Conservation (phyloP, 768 basidiomycete genomes). For the Leccinum barrowsii region DNA sequence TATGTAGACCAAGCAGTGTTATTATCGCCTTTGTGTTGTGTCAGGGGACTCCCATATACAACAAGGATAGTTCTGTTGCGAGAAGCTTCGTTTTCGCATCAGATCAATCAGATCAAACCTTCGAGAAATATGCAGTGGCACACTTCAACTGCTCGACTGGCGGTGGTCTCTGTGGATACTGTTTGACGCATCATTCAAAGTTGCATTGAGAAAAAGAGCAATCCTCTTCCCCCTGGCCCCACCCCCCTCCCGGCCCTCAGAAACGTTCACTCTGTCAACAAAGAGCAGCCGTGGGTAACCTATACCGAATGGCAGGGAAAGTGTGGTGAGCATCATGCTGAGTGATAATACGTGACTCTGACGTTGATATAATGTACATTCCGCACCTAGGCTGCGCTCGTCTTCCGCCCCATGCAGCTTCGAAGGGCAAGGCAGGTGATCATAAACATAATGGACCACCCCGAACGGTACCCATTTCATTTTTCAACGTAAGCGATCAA, state of each 20-base stretch:
- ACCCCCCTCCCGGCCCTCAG: neutral
- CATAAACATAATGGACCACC: constrained; percentile 8
- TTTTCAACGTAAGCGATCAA: neutral
- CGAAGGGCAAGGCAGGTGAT: constrained; percentile 9
- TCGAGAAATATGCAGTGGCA: too few species aligned
- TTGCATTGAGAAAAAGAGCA: too few species aligned
- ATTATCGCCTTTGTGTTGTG: too few species aligned
- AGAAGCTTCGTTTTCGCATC: neutral
- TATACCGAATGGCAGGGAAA: neutral
- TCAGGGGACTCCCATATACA: too few species aligned
- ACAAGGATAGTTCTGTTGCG: neutral
- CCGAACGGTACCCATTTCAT: neutral
- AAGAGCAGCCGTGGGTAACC: neutral
- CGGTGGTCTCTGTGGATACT: too few species aligned
- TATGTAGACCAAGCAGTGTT: too few species aligned
- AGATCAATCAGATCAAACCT: neutral
- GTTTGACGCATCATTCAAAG: too few species aligned
- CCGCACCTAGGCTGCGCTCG: neutral
- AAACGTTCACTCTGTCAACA: neutral
- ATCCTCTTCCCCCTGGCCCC: neutral
- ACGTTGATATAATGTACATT: constrained; percentile 1
- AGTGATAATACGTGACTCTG: neutral
- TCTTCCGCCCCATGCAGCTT: constrained; percentile 17
- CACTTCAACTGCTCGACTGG: too few species aligned
- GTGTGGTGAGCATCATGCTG: neutral